These are phyloP conservation scores for Scolecobasidium constrictum DNA, from an alignment of 2,329 filamentous ascomycete genomes.

Conservation along the genomic window DNA sequence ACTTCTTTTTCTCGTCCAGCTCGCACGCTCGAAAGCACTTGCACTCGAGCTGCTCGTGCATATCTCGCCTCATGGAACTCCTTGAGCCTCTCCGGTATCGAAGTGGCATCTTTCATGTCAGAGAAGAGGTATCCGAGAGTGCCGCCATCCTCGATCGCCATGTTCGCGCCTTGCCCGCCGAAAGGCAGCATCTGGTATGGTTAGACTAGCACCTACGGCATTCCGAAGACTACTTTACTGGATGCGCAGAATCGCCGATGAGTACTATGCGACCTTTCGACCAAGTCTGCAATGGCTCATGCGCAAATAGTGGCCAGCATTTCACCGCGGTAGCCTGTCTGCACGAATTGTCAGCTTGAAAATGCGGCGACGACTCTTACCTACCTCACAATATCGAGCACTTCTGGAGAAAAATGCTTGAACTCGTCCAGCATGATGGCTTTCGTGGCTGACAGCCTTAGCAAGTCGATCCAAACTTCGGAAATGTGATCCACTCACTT, in stretches of 20 bases:
- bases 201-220: too few species aligned
- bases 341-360: not conserved
- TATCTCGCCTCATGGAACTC: not conserved
- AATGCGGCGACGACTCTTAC: not conserved
- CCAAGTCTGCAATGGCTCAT: not conserved
- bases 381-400: not conserved
- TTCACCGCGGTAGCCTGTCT: slow-evolving; percentile 3
- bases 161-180: not conserved
- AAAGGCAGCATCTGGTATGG: not conserved
- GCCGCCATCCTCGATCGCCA: slow-evolving; percentile 3
- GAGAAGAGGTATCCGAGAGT: slow-evolving; percentile 1
- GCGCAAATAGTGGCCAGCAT: not conserved
- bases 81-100: not conserved
- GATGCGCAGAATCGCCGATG: slow-evolving; percentile 4
- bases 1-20: not conserved
- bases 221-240: not conserved
- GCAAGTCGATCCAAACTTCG: not conserved
- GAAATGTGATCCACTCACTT: slow-evolving; percentile 1
- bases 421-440: slow-evolving; percentile 1
- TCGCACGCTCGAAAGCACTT: slow-evolving; percentile 3
- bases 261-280: not conserved
- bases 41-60: not conserved
- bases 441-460: not conserved
- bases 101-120: not conserved
- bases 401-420: slow-evolving; percentile 2